Percentiles rank a stretch among this genome's conserved stretches.
These are phyloP conservation scores for Helichrysum umbraculigerum DNA, from an alignment of 129 eudicot species.

Conservation along the genomic window DNA sequence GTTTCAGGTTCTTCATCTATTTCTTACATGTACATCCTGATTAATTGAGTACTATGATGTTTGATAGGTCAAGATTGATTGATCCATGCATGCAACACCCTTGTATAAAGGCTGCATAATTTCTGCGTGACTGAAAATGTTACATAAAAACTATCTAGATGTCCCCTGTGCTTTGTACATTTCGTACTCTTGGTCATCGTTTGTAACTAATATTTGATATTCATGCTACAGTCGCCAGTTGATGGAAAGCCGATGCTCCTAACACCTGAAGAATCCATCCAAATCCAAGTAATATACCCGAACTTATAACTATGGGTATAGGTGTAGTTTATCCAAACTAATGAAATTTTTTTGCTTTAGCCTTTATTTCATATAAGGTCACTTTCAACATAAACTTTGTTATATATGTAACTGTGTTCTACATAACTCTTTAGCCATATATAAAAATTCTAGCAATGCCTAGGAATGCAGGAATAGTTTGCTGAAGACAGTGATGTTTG, in stretches of 20 bases:
- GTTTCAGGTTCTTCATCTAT: conserved; percentile 64
- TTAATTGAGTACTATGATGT: neutral
- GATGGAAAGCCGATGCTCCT: conserved; percentile 94
- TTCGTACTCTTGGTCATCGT: neutral
- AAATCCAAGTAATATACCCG: conserved; percentile 60
- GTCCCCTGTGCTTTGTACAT: neutral
- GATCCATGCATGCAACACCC: neutral
- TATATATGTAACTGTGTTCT: conserved; percentile 1
- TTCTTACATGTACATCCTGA: neutral
- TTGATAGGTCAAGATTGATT: neutral
- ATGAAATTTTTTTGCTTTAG: neutral
- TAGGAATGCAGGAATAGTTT: neutral
- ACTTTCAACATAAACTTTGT: neutral
- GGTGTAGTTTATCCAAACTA: conserved; percentile 1
- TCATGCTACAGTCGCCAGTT: conserved; percentile 75
- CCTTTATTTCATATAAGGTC: neutral
- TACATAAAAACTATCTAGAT: too few species aligned
- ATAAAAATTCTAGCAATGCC: neutral
- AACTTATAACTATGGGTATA: conserved; percentile 1
- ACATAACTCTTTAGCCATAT: neutral
- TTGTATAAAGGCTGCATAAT: neutral
- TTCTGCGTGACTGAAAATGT: neutral
- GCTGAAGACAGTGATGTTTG: neutral
- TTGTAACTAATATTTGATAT: conserved; percentile 1
- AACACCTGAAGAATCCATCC: conserved; percentile 97